phyloP scores from a whole-genome alignment of 116 monocot genomes.

The Posidonia oceanica region DNA sequence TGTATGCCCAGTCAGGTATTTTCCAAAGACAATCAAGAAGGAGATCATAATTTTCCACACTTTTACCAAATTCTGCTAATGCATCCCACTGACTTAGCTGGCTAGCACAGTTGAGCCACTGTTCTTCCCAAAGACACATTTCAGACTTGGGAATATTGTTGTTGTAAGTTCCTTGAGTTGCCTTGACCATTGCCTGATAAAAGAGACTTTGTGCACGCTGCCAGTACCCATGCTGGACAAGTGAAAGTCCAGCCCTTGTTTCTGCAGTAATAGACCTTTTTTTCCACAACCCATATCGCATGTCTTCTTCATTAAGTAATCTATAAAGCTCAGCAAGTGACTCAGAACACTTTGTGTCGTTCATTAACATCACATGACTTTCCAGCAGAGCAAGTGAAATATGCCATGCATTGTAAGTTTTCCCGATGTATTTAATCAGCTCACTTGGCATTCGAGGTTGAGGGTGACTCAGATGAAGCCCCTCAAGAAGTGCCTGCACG shows the following conservation, averaged over 20 bases:
- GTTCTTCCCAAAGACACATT: conserved; percentile 99
- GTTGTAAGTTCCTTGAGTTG: conserved; percentile 97
- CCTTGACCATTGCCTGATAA: conserved; percentile 98
- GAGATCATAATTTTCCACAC: conserved; percentile 94
- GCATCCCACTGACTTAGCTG: conserved; percentile 97
- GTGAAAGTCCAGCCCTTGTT: conserved; percentile 92
- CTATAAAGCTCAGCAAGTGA: conserved; percentile 95
- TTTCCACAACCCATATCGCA: conserved; percentile 98
- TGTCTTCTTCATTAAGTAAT: conserved; percentile 94
- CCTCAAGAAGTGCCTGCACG: conserved; percentile 96
- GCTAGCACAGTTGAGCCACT: conserved; percentile 84
- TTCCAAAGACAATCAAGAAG: conserved; percentile 98
- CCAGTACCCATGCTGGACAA: conserved; percentile 99
- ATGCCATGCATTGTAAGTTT: conserved; percentile 98
- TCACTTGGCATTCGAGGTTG: conserved; percentile 99
- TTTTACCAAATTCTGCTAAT: conserved; percentile 86
- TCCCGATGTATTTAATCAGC: conserved; percentile 94
- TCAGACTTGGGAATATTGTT: conserved; percentile 94
- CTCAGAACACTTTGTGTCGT: conserved; percentile 92
- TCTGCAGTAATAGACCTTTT: conserved; percentile 94
- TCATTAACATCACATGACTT: conserved; percentile 94
- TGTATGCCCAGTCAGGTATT: conserved; percentile 83
- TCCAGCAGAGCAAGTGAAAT: conserved; percentile 82
- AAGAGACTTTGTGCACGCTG: conserved; percentile 89
- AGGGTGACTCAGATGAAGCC: conserved; percentile 95